phyloP scores from a whole-genome alignment of 2,329 filamentous ascomycete genomes.

The Nigrospora sphaerica region DNA sequence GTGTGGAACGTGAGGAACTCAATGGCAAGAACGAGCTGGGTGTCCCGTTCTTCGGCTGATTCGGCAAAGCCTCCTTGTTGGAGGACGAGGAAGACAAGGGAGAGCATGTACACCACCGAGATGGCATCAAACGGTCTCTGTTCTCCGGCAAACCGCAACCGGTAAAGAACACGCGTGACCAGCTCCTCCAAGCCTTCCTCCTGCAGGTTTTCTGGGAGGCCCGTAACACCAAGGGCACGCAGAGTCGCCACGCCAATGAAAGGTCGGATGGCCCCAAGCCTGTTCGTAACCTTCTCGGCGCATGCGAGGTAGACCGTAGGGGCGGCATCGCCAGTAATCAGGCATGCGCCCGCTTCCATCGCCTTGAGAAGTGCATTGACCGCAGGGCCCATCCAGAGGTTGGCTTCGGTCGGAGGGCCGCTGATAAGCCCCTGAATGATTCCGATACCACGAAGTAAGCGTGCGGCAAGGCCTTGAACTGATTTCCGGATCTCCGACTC shows the following conservation, averaged over 20 bases:
- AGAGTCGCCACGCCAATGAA: constrained; percentile 87
- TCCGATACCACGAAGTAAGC: constrained; percentile 74
- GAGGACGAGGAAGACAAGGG: constrained; percentile 73
- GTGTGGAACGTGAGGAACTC: constrained; percentile 90
- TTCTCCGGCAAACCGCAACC: constrained; percentile 82
- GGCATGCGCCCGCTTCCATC: constrained; percentile 72
- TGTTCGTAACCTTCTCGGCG: constrained; percentile 64
- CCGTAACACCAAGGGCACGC: constrained; percentile 66
- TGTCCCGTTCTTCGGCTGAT: constrained; percentile 71
- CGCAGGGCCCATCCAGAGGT: constrained; percentile 80
- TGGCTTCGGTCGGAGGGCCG: constrained; percentile 83
- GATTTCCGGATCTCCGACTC: constrained; percentile 71
- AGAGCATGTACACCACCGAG: constrained; percentile 80
- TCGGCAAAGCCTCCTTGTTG: constrained; percentile 70
- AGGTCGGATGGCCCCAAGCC: constrained; percentile 68
- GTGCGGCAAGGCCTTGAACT: constrained; percentile 63
- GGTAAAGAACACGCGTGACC: constrained; percentile 82
- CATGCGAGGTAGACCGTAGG: constrained; percentile 74
- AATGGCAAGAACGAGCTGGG: constrained; percentile 81
- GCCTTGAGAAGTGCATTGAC: constrained; percentile 65
- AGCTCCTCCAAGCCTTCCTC: constrained; percentile 79
- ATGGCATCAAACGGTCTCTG: constrained; percentile 89
- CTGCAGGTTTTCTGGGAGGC: constrained; percentile 64
- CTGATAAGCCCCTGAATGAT: constrained; percentile 76
- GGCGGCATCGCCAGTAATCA: constrained; percentile 74